Evolutionary conservation across 768 basidiomycete species (phyloP), one percentile per base, ranked within the genome.

Genomic region (Infundibulicybe gibba): DNA sequence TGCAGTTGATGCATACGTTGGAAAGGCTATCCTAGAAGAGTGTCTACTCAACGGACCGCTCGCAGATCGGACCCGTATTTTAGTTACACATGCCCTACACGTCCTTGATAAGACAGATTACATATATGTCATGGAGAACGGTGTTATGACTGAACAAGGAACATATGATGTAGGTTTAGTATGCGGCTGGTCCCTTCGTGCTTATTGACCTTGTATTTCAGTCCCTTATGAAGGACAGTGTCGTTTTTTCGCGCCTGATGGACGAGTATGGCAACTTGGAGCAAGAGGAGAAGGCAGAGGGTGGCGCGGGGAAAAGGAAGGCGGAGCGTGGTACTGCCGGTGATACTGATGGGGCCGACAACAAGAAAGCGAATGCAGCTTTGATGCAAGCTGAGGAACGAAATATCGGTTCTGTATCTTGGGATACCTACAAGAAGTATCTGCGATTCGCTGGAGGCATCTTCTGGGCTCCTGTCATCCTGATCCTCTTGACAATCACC

Each of bases 1-100:
- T 32, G 88, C 89, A 0, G 82, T 91, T 8, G 89, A 91, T 52
- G 79, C 87, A 0, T 80, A 86, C 53, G 88, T 90, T 4, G 83
- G 85, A 8, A 81, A 81, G 52, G 71, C 71, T 25, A 77, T 87
- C 41, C 54, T 87, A 3, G 77, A 87, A n/a, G 66, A 83, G 33
- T 86, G 85, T 54, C 58, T 88, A 4, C 62, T 79, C n/a, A 59
- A 60, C 15, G 77, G 81, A 0, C 80, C 81, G 2, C 59, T 84
- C 16, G 68, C 74, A 0, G 58, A 66, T 40, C 71, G 77, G 40
- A 85, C 85, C 0, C 66, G 84, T 11, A 66, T 87, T 13, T 68
- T 87, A 14, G 83, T 85, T 25, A 87, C 76, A 0, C 81, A 81
- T 60, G 70, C 76, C 4, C 61, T 83, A 5, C 77, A 80, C 53